Percentiles rank a stretch among this genome's conserved stretches.
phyloP scores from a whole-genome alignment of 495 filamentous ascomycete species.

The Aspergillus sclerotiicarbonarius region DNA sequence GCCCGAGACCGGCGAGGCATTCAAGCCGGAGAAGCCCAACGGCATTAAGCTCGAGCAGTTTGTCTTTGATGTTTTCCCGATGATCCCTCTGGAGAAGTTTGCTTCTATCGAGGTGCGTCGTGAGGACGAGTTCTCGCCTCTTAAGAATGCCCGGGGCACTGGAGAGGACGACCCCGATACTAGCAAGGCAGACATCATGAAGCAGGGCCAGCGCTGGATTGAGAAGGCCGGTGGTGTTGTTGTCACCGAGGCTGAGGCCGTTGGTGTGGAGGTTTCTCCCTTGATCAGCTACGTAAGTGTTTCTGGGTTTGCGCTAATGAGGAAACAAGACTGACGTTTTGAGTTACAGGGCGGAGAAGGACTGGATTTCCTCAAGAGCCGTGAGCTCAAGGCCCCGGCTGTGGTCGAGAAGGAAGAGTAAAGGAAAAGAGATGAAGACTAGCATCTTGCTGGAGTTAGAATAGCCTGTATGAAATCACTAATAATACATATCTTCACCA shows the following conservation, averaged over 20 bases:
- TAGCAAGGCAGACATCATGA: slow-evolving; percentile 82
- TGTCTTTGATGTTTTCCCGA: slow-evolving; percentile 97
- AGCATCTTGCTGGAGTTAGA: background rate
- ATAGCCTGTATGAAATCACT: background rate
- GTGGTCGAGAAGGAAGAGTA: slow-evolving; percentile 72
- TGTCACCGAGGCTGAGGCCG: slow-evolving; percentile 62
- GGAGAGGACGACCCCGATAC: slow-evolving; percentile 94
- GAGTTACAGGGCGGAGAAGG: slow-evolving; percentile 78
- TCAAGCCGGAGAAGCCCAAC: slow-evolving; percentile 92
- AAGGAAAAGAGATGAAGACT: background rate
- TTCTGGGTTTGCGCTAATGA: slow-evolving; percentile 5
- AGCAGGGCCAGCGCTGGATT: slow-evolving; percentile 82
- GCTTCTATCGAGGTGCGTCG: slow-evolving; percentile 93
- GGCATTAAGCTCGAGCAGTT: slow-evolving; percentile 99
- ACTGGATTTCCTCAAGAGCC: slow-evolving; percentile 70
- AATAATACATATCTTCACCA: background rate
- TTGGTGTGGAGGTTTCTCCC: slow-evolving; percentile 88
- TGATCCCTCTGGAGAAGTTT: slow-evolving; percentile 82
- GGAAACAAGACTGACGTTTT: slow-evolving; percentile 21
- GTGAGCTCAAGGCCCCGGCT: slow-evolving; percentile 72
- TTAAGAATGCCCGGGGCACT: slow-evolving; percentile 93
- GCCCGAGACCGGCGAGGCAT: slow-evolving; percentile 65
- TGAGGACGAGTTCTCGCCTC: slow-evolving; percentile 96
- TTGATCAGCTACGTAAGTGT: slow-evolving; percentile 90
- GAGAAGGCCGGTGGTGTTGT: slow-evolving; percentile 75